Evolutionary conservation across 78 protist genomes (phyloP).

Genomic region (Guillardia theta): DNA sequence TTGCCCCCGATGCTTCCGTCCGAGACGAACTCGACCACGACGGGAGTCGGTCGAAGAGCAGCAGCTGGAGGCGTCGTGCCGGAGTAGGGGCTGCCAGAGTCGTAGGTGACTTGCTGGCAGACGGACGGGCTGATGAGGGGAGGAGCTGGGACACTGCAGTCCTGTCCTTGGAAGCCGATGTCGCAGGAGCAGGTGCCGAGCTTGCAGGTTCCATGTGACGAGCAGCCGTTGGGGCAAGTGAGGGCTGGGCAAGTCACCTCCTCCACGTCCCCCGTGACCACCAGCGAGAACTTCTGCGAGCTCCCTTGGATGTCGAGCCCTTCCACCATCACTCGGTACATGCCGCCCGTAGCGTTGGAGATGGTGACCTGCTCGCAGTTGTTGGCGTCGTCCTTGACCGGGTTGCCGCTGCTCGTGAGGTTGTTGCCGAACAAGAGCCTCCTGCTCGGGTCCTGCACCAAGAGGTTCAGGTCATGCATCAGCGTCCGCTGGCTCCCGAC

Average conservation of each 20-base stretch:
- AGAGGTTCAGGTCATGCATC: constrained; percentile 72
- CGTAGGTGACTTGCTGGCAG: background rate
- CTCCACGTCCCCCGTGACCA: background rate
- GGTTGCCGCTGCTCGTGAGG: too few species aligned
- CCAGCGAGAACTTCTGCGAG: background rate
- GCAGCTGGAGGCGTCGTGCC: background rate
- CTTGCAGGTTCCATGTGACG: background rate
- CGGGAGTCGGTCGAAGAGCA: background rate
- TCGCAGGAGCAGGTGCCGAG: background rate
- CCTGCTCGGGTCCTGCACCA: background rate
- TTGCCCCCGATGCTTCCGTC: background rate
- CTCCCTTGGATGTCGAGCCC: background rate
- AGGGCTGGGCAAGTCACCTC: background rate
- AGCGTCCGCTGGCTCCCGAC: constrained; percentile 33
- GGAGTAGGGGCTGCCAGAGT: background rate
- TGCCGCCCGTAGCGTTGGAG: background rate
- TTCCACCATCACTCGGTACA: background rate
- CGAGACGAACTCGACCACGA: background rate
- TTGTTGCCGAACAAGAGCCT: background rate
- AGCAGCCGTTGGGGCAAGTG: background rate
- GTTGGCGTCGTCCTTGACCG: background rate
- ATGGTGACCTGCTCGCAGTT: background rate
- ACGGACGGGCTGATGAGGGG: background rate
- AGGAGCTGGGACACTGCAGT: background rate
- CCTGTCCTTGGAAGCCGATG: background rate